Conservation (phyloP, 2,329 filamentous ascomycete species). For the Botrytis aclada region DNA sequence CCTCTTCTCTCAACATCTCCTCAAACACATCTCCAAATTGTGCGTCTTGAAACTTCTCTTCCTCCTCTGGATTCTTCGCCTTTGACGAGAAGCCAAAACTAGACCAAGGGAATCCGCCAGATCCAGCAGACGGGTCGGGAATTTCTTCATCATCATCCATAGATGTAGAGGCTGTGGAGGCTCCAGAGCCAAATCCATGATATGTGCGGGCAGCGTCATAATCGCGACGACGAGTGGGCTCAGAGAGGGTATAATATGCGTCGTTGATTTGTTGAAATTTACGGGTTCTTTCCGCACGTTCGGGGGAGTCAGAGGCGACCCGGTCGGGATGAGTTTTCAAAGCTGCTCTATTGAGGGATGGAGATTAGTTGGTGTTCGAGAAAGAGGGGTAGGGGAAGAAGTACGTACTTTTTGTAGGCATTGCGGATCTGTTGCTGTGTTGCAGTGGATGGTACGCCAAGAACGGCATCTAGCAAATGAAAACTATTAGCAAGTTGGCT, state of each 20-base stretch:
- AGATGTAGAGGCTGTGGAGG: constrained; percentile 41
- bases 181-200: constrained; percentile 46
- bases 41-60: constrained; percentile 62
- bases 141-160: constrained; percentile 47
- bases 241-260: constrained; percentile 88
- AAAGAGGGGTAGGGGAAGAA: not conserved
- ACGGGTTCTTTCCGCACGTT: constrained; percentile 76
- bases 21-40: constrained; percentile 90
- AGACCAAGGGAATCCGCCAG: constrained; percentile 68
- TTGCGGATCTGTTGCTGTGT: constrained; percentile 81
- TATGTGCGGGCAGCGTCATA: constrained; percentile 74
- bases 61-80: constrained; percentile 47
- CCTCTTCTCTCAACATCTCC: constrained; percentile 84
- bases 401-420: constrained; percentile 79
- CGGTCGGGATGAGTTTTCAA: constrained; percentile 93
- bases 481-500: constrained; percentile 14
- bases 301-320: constrained; percentile 77
- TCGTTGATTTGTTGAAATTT: constrained; percentile 91
- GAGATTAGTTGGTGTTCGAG: constrained; percentile 8
- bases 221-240: constrained; percentile 70
- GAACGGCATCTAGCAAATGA: constrained; percentile 59
- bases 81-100: constrained; percentile 54
- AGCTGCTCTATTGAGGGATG: constrained; percentile 61
- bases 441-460: constrained; percentile 71
- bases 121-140: constrained; percentile 40